Evolutionary conservation across 768 basidiomycete genomes (phyloP).

Genomic region (Rhizopogon vesiculosus): DNA sequence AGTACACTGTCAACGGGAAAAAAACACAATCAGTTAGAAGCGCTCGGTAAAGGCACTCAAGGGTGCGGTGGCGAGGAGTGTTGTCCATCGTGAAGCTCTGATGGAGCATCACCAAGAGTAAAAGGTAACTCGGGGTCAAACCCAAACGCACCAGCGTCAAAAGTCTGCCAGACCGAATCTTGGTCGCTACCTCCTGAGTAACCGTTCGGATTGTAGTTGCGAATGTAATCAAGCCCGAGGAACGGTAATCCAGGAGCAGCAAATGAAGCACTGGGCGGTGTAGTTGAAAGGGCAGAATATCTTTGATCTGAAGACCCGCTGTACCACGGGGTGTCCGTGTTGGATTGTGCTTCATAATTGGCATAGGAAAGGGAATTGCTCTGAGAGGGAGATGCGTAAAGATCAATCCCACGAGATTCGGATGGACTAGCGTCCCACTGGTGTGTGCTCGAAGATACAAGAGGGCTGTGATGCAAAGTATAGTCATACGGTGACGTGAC

Average conservation of each 20-base stretch:
- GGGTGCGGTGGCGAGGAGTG: constrained; percentile 22
- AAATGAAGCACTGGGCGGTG: constrained; percentile 61
- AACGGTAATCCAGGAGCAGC: constrained; percentile 76
- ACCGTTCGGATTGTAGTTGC: constrained; percentile 61
- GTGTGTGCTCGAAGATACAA: constrained; percentile 19
- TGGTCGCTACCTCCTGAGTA: constrained; percentile 29
- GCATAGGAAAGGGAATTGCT: constrained; percentile 34
- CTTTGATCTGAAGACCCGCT: constrained; percentile 31
- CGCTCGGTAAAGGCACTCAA: constrained; percentile 6
- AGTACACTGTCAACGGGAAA: constrained; percentile 4
- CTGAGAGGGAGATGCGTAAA: constrained; percentile 38
- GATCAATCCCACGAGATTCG: constrained; percentile 35
- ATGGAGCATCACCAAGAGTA: constrained; percentile 36
- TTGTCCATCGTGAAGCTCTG: constrained; percentile 24
- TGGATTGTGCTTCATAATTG: constrained; percentile 38
- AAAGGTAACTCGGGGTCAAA: constrained; percentile 78
- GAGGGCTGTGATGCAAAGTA: constrained; percentile 29
- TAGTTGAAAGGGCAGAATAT: constrained; percentile 45
- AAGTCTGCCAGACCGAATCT: constrained; percentile 49
- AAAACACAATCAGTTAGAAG: background rate
- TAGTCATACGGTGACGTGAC: constrained; percentile 57
- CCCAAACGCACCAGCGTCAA: constrained; percentile 71
- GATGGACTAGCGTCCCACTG: constrained; percentile 43
- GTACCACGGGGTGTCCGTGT: constrained; percentile 35
- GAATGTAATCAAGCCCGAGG: constrained; percentile 77